phyloP scores from a whole-genome alignment of 495 filamentous ascomycete species.

The Thermothielavioides terrestris region DNA sequence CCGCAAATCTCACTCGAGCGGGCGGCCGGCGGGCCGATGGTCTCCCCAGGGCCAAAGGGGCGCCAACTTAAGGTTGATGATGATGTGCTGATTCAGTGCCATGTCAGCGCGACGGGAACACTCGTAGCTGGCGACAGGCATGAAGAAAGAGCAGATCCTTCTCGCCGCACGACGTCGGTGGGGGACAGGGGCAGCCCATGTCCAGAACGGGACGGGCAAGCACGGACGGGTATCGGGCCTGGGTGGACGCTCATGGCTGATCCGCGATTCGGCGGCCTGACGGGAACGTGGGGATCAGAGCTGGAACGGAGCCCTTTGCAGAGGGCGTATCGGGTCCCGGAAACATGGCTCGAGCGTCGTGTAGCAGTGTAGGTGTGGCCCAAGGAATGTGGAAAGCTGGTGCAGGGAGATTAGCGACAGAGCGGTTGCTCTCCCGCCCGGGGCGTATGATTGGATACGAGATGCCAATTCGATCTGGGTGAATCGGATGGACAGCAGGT shows the following conservation, averaged over 20 bases:
- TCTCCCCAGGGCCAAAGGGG: not conserved
- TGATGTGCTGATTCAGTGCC: not conserved
- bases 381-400: conserved; percentile 13
- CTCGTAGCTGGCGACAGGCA: too few species aligned
- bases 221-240: conserved; percentile 14
- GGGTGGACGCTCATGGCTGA: conserved; percentile 13
- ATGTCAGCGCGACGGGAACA: too few species aligned
- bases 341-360: conserved; percentile 18
- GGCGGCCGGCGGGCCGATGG: not conserved
- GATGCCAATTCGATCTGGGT: conserved; percentile 20
- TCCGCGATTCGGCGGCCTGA: conserved; percentile 18
- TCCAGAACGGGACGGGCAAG: conserved; percentile 8
- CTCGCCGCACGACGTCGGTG: not conserved
- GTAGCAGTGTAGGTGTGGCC: conserved; percentile 5
- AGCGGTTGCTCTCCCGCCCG: conserved; percentile 13
- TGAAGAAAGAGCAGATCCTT: not conserved
- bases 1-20: not conserved
- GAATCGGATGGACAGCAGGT: conserved; percentile 13
- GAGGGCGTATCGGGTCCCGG: conserved; percentile 8
- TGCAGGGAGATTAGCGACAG: conserved; percentile 25
- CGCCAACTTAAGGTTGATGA: not conserved
- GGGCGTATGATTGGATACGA: conserved; percentile 17
- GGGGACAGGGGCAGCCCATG: conserved; percentile 13
- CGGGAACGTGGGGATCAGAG: conserved; percentile 7
- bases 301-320: conserved; percentile 2